phyloP scores from a whole-genome alignment of 2,329 filamentous ascomycete species.

The Aspergillus ochraceus region DNA sequence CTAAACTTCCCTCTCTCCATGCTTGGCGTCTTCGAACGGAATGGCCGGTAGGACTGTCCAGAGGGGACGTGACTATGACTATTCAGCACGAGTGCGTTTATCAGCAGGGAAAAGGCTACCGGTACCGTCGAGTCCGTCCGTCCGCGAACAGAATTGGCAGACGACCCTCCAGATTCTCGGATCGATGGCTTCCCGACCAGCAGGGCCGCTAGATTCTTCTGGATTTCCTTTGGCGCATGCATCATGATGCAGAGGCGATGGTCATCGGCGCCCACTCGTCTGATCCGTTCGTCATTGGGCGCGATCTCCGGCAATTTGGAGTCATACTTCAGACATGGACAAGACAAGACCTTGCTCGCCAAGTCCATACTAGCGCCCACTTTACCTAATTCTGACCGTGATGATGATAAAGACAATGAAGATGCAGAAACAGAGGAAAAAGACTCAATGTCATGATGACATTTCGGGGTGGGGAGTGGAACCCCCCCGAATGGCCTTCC shows the following conservation, averaged over 20 bases:
- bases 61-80: background rate
- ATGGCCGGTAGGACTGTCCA: background rate
- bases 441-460: background rate
- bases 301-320: background rate
- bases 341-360: background rate
- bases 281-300: background rate
- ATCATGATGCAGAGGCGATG: background rate
- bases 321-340: too few species aligned
- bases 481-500: background rate
- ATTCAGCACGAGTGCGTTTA: background rate
- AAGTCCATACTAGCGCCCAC: background rate
- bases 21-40: background rate
- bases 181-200: constrained; percentile 2
- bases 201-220: constrained; percentile 22
- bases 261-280: constrained; percentile 1
- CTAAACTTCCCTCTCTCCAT: background rate
- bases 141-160: constrained; percentile 16
- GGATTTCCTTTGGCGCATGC: constrained; percentile 17
- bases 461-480: background rate
- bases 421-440: background rate
- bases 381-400: background rate
- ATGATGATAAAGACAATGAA: too few species aligned
- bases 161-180: constrained; percentile 8
- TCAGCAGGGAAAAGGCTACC: background rate
- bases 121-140: constrained; percentile 8